These are phyloP conservation scores for Wickerhamiella musiphila DNA, from an alignment of 805 yeast species.

Conservation along the genomic window DNA sequence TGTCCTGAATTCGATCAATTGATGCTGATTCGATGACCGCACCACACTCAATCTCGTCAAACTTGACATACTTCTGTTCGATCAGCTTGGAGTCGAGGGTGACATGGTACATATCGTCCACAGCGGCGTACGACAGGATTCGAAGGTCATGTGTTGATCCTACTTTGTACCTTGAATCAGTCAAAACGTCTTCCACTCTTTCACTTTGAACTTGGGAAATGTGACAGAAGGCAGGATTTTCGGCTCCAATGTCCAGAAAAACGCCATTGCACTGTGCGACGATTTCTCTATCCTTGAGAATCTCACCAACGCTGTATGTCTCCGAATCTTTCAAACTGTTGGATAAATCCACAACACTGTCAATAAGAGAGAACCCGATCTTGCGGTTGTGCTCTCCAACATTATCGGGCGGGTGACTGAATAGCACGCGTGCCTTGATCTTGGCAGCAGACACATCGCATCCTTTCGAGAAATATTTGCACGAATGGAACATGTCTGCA, in stretches of 20 bases:
- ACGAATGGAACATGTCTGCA: slow-evolving; percentile 48
- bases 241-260: slow-evolving; percentile 31
- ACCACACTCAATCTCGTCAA: slow-evolving; percentile 65
- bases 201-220: slow-evolving; percentile 41
- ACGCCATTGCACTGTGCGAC: slow-evolving; percentile 35
- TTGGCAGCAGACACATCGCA: slow-evolving; percentile 1
- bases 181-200: slow-evolving; percentile 18
- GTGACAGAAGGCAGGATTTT: slow-evolving; percentile 57
- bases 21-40: slow-evolving; percentile 38
- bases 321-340: slow-evolving; percentile 9
- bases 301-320: slow-evolving; percentile 66
- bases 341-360: slow-evolving; percentile 30
- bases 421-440: slow-evolving; percentile 11
- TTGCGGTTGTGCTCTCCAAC: slow-evolving; percentile 32
- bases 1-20: slow-evolving; percentile 38
- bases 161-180: slow-evolving; percentile 26
- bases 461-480: slow-evolving; percentile 21
- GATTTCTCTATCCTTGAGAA: slow-evolving; percentile 35
- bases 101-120: slow-evolving; percentile 51
- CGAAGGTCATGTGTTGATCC: slow-evolving; percentile 65
- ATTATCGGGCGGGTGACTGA: slow-evolving; percentile 12
- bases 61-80: slow-evolving; percentile 44
- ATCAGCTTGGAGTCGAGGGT: slow-evolving; percentile 53
- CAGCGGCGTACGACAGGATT: slow-evolving; percentile 46
- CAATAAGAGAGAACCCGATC: slow-evolving; percentile 45